Percentiles rank a stretch among this genome's conserved stretches.
These are phyloP conservation scores for Cadophora luteo-olivacea DNA, from an alignment of 2,329 filamentous ascomycete genomes.

Conservation along the genomic window DNA sequence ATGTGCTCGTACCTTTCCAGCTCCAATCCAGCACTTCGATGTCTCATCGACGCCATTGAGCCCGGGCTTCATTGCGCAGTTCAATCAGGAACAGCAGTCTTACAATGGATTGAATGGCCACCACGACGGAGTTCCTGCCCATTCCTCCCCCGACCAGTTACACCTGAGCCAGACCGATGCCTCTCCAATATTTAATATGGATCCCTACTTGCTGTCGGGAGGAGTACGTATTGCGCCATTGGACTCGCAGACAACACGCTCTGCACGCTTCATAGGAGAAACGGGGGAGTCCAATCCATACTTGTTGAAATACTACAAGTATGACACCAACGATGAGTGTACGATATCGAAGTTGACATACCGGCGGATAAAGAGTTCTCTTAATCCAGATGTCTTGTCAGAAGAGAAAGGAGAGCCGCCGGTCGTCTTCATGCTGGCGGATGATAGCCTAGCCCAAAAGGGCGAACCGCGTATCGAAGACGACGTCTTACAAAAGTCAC, in stretches of 20 bases:
- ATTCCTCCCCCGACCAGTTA: conserved; percentile 37
- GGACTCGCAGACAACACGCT: conserved; percentile 39
- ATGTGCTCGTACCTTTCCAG: conserved; percentile 22
- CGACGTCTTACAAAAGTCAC: conserved; percentile 38
- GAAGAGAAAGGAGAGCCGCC: conserved; percentile 40
- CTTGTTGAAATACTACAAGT: conserved; percentile 41
- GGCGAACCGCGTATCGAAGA: conserved; percentile 44
- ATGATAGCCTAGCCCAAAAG: conserved; percentile 42
- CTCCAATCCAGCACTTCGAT: conserved; percentile 39
- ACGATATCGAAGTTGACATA: conserved; percentile 44
- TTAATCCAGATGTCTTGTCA: conserved; percentile 34
- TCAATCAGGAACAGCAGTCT: conserved; percentile 37
- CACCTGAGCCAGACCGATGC: conserved; percentile 36
- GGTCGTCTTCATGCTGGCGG: conserved; percentile 44
- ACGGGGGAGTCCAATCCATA: conserved; percentile 45
- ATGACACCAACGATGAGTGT: conserved; percentile 44
- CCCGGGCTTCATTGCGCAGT: conserved; percentile 41
- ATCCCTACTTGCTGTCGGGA: conserved; percentile 38
- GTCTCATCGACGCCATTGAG: conserved; percentile 37
- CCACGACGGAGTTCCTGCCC: conserved; percentile 33
- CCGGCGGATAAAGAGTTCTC: conserved; percentile 38
- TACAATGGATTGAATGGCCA: conserved; percentile 40
- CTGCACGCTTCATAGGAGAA: conserved; percentile 43
- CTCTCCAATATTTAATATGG: conserved; percentile 40
- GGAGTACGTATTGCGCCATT: conserved; percentile 38